A percentile compares a stretch with the other conserved stretches of the same genome.
Evolutionary conservation across 2,329 filamentous ascomycete species (phyloP).

Genomic region (Penicillium brasilianum): DNA sequence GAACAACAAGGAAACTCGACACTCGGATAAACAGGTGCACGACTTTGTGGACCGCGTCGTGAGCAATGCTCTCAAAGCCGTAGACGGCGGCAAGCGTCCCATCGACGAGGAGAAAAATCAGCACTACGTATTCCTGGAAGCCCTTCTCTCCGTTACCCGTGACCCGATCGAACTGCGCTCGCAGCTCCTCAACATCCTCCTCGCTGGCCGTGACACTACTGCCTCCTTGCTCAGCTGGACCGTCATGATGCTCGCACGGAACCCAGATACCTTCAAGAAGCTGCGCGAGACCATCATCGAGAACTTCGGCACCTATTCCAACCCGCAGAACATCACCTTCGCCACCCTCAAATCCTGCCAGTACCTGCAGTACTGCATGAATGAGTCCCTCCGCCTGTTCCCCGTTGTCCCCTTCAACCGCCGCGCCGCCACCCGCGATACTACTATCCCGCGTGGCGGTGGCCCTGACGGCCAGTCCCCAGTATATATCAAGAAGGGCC

Average conservation of each 20-base stretch:
- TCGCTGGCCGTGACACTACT: constrained; percentile 61
- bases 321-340: constrained; percentile 50
- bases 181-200: constrained; percentile 57
- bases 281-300: constrained; percentile 41
- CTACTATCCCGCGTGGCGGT: constrained; percentile 58
- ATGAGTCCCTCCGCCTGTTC: constrained; percentile 52
- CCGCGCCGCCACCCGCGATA: constrained; percentile 47
- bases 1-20: constrained; percentile 38
- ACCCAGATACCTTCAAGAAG: constrained; percentile 43
- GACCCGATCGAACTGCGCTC: constrained; percentile 55
- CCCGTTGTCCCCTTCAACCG: constrained; percentile 55
- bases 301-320: constrained; percentile 47
- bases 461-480: constrained; percentile 65
- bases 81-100: constrained; percentile 33
- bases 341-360: constrained; percentile 48
- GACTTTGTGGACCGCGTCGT: constrained; percentile 55
- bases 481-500: constrained; percentile 69
- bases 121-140: constrained; percentile 56
- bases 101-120: constrained; percentile 38
- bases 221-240: constrained; percentile 52
- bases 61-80: constrained; percentile 42
- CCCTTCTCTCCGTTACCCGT: constrained; percentile 52
- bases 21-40: constrained; percentile 45
- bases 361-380: constrained; percentile 45
- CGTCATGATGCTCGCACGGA: constrained; percentile 50